phyloP scores from a whole-genome alignment of 2,329 filamentous ascomycete species.

The Fusarium sp. region DNA sequence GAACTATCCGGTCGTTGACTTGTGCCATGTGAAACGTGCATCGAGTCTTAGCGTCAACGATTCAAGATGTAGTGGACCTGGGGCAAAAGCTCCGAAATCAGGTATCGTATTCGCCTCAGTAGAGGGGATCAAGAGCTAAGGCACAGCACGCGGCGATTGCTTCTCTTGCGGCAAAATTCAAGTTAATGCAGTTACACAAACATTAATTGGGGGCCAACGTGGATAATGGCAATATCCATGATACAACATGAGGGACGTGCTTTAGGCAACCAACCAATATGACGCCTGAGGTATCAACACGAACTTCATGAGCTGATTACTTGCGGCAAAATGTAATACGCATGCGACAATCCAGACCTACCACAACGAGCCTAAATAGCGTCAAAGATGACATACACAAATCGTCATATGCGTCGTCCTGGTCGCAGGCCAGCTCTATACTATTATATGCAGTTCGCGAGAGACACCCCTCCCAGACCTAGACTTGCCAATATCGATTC shows the following conservation, averaged over 20 bases:
- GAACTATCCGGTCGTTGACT: not conserved
- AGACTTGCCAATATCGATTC: not conserved
- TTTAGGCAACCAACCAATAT: not conserved
- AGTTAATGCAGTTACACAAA: accelerated
- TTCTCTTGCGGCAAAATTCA: not conserved
- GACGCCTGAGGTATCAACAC: not conserved
- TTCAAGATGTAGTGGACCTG: not conserved
- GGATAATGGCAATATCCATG: not conserved
- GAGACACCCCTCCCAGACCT: not conserved
- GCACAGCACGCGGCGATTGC: not conserved
- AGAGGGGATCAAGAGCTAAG: not conserved
- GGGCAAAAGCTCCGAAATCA: no score
- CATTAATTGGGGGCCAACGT: not conserved
- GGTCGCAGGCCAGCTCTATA: not conserved
- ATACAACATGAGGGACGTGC: not conserved
- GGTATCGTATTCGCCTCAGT: no score
- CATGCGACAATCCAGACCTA: not conserved
- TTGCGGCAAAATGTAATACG: not conserved
- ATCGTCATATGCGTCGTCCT: not conserved
- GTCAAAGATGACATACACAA: not conserved
- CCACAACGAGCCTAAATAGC: not conserved
- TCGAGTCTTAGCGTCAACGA: not conserved
- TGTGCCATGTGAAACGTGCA: not conserved
- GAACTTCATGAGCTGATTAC: not conserved
- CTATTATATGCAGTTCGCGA: not conserved